Conservation (phyloP, 2,329 filamentous ascomycete genomes). For the Phoma sp. region DNA sequence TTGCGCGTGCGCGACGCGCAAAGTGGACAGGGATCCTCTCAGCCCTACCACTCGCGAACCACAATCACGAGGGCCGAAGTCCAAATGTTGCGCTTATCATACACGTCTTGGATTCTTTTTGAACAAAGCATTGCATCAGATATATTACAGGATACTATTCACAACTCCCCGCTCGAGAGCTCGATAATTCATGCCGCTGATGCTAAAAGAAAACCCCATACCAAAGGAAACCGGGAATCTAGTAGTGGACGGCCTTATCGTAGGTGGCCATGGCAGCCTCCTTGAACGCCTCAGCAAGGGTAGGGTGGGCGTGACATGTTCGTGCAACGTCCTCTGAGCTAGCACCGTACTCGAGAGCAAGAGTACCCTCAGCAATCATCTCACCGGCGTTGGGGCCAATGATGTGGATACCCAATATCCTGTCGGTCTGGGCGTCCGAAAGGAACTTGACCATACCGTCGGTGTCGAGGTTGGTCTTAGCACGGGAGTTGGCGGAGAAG, state of each 20-base stretch:
- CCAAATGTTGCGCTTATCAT: not conserved
- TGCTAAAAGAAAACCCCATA: slow-evolving; percentile 38
- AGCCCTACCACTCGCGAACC: slow-evolving; percentile 26
- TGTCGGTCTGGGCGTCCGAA: slow-evolving; percentile 93
- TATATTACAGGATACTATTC: slow-evolving; percentile 50
- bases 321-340: slow-evolving; percentile 75
- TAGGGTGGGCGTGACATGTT: slow-evolving; percentile 96
- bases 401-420: slow-evolving; percentile 94
- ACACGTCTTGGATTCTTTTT: slow-evolving; percentile 25
- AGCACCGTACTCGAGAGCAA: slow-evolving; percentile 95
- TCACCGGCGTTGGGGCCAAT: slow-evolving; percentile 94
- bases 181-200: slow-evolving; percentile 43
- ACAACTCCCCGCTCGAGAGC: slow-evolving; percentile 47
- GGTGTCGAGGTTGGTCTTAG: slow-evolving; percentile 97
- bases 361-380: slow-evolving; percentile 97
- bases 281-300: slow-evolving; percentile 97
- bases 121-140: slow-evolving; percentile 39
- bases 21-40: slow-evolving; percentile 17
- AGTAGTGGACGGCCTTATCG: slow-evolving; percentile 95
- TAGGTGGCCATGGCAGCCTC: slow-evolving; percentile 99
- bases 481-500: slow-evolving; percentile 96
- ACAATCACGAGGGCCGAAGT: slow-evolving; percentile 1
- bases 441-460: slow-evolving; percentile 98
- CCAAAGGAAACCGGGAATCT: slow-evolving; percentile 36
- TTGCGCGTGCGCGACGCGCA: slow-evolving; percentile 25